Conservation (phyloP, 2,329 filamentous ascomycete genomes). For the Colletotrichum sp. region DNA sequence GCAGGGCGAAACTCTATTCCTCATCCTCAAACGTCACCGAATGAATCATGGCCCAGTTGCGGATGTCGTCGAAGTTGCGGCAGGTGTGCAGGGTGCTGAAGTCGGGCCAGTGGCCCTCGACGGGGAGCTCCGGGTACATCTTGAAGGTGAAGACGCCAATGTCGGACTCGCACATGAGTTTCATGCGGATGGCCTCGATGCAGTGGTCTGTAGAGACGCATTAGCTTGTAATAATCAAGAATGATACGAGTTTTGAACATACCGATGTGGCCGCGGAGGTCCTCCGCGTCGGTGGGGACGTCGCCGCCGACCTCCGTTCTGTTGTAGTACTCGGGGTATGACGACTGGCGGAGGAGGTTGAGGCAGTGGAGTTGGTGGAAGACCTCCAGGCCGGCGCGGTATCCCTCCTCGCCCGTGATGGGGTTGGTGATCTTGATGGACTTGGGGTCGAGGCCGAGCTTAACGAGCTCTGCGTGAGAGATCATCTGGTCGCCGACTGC, state of each 20-base stretch:
- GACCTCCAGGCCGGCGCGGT: constrained; percentile 62
- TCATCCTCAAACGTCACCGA: constrained; percentile 53
- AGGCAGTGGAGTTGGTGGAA: constrained; percentile 61
- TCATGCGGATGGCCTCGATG: constrained; percentile 56
- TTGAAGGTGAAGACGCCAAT: constrained; percentile 60
- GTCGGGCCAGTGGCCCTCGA: constrained; percentile 56
- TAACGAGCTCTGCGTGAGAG: constrained; percentile 54
- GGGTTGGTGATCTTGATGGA: constrained; percentile 61
- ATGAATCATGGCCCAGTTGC: constrained; percentile 56
- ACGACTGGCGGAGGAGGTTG: constrained; percentile 51
- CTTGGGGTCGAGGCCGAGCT: constrained; percentile 55
- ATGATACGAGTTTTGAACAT: not conserved
- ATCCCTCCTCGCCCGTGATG: constrained; percentile 59
- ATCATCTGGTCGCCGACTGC: constrained; percentile 67
- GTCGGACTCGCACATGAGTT: constrained; percentile 60
- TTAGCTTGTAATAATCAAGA: not conserved
- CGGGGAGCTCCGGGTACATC: constrained; percentile 47
- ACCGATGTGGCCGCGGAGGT: constrained; percentile 48
- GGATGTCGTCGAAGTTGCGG: constrained; percentile 56
- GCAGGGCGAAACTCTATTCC: constrained; percentile 13
- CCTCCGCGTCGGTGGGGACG: constrained; percentile 44
- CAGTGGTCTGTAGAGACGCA: constrained; percentile 47
- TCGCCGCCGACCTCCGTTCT: constrained; percentile 47
- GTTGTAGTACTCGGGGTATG: constrained; percentile 54
- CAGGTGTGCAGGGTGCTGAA: constrained; percentile 59